Evolutionary conservation across 305 asterid genomes (phyloP).

Genomic region (Rubia tinctorum): DNA sequence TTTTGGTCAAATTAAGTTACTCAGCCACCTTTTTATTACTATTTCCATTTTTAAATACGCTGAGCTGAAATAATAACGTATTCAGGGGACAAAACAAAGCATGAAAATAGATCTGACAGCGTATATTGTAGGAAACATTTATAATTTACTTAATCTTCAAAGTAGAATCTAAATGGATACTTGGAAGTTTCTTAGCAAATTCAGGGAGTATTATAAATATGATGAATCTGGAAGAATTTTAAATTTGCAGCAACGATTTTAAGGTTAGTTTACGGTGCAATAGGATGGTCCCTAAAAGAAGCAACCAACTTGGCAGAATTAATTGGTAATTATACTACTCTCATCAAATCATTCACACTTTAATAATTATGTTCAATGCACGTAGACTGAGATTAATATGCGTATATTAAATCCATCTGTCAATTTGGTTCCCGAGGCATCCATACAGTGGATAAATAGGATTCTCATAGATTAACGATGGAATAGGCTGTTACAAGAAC

Average conservation of each 20-base stretch:
- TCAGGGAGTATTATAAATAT: background rate
- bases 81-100: too few species aligned
- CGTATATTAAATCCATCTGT: too few species aligned
- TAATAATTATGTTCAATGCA: slow-evolving; percentile 5
- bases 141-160: background rate
- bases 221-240: background rate
- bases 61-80: too few species aligned
- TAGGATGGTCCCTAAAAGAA: background rate
- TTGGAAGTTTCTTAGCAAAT: slow-evolving; percentile 4
- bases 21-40: too few species aligned
- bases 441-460: too few species aligned
- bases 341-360: background rate
- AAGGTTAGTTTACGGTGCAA: slow-evolving; percentile 6
- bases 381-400: background rate
- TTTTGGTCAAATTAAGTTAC: too few species aligned
- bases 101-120: too few species aligned
- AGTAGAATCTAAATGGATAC: background rate
- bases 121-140: too few species aligned
- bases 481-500: too few species aligned
- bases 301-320: background rate
- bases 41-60: too few species aligned
- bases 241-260: background rate
- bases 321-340: background rate
- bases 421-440: too few species aligned
- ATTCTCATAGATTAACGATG: too few species aligned